Evolutionary conservation across 2,329 filamentous ascomycete genomes (phyloP).

Genomic region (Fusarium fracticaudum): DNA sequence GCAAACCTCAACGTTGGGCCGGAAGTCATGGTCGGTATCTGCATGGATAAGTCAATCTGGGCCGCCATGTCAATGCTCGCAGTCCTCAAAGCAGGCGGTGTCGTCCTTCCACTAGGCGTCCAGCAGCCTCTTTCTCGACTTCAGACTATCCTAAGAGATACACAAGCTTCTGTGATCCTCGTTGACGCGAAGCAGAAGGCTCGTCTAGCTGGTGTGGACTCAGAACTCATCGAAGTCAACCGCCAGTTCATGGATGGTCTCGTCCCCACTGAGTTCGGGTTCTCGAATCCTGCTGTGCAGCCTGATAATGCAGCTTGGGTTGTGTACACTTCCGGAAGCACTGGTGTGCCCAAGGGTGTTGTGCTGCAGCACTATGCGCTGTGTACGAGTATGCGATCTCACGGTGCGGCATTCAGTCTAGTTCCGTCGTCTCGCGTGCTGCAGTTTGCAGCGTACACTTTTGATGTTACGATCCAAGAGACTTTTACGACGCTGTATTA

Average conservation of each 20-base stretch:
- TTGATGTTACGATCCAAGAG: constrained; percentile 2
- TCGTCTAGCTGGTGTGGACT: background rate
- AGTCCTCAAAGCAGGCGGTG: background rate
- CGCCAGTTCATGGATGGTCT: background rate
- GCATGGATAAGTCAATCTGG: background rate
- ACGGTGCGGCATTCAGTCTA: background rate
- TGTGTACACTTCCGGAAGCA: background rate
- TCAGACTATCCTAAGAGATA: background rate
- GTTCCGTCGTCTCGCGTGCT: background rate
- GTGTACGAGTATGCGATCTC: background rate
- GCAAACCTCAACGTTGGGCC: background rate
- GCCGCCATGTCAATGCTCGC: background rate
- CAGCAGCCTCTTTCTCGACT: background rate
- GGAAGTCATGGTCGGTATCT: background rate
- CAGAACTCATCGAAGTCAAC: background rate
- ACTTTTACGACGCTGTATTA: background rate
- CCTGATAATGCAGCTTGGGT: background rate
- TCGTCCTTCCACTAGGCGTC: background rate
- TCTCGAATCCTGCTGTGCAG: background rate
- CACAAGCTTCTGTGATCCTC: background rate
- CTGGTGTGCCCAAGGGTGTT: background rate
- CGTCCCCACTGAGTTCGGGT: background rate
- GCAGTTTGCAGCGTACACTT: background rate
- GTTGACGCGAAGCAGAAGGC: background rate
- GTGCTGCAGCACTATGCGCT: background rate